Percentiles rank a stretch among this genome's conserved stretches.
phyloP scores from a whole-genome alignment of 2,329 filamentous ascomycete genomes.

The Clarireedia hainanense region DNA sequence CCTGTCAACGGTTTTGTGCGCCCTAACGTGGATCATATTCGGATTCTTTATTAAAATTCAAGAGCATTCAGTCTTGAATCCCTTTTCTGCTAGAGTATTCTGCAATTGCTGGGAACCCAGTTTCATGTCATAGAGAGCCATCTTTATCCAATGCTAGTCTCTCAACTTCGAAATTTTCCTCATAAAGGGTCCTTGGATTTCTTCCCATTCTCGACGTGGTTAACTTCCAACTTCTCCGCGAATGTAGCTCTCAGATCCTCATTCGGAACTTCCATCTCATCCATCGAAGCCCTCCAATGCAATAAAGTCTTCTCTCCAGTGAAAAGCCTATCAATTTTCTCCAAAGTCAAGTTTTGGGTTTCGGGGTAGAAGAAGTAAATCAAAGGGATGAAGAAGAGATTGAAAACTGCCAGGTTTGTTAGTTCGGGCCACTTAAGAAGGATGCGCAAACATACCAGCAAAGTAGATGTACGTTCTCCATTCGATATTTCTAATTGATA shows the following conservation, averaged over 20 bases:
- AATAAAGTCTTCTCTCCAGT: not conserved
- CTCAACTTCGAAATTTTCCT: no score
- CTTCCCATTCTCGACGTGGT: not conserved
- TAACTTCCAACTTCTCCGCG: not conserved
- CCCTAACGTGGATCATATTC: no score
- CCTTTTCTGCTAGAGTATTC: no score
- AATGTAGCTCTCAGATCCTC: not conserved
- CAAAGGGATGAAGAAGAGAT: conserved; percentile 29
- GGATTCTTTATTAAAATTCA: no score
- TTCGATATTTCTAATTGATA: conserved; percentile 28
- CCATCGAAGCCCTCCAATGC: not conserved
- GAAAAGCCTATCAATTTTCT: conserved; percentile 38
- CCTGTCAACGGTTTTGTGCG: no score
- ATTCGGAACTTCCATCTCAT: not conserved
- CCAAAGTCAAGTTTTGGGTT: conserved; percentile 40
- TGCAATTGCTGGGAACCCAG: no score
- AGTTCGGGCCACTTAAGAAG: not conserved
- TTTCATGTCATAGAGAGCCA: no score
- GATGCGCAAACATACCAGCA: conserved; percentile 9
- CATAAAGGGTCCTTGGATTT: not conserved
- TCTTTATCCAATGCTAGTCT: no score
- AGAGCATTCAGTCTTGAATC: no score
- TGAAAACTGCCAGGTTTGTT: not conserved
- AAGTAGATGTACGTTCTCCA: conserved; percentile 29
- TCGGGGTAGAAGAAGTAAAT: conserved; percentile 44